These are phyloP conservation scores for Helianthus tuberosus DNA, from an alignment of 129 eudicot genomes.

Conservation along the genomic window DNA sequence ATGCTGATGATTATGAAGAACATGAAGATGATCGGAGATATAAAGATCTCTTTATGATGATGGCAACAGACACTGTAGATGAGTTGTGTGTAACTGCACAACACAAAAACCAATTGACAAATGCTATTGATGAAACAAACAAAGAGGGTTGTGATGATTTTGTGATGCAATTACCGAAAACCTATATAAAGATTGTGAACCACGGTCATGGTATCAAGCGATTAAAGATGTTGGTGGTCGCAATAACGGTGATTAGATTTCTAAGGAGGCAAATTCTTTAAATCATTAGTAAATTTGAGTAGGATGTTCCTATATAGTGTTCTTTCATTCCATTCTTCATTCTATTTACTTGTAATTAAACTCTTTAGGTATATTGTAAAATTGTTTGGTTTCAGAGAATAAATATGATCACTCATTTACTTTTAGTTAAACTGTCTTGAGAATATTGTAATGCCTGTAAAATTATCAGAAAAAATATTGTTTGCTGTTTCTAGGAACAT, in stretches of 20 bases:
- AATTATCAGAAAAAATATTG: too few species aligned
- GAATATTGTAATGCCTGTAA: too few species aligned
- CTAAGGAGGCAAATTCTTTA: slow-evolving; percentile 11
- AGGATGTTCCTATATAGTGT: neutral
- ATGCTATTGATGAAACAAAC: neutral
- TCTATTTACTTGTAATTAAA: neutral
- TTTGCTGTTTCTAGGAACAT: too few species aligned
- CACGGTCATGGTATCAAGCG: slow-evolving; percentile 3
- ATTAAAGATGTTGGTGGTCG: neutral
- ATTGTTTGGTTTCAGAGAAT: slow-evolving; percentile 2
- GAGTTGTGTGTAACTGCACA: neutral
- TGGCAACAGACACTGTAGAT: neutral
- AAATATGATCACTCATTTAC: neutral
- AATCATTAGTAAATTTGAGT: neutral
- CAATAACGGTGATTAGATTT: slow-evolving; percentile 4
- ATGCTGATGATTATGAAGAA: slow-evolving; percentile 15
- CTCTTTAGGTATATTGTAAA: neutral
- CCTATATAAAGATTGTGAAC: neutral
- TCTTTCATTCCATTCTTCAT: neutral
- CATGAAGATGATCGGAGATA: neutral
- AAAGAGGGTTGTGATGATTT: neutral
- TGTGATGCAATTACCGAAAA: neutral
- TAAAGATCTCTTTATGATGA: neutral
- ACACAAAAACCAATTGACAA: neutral
- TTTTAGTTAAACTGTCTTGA: too few species aligned